Evolutionary conservation across 345 rosid species (phyloP), one percentile per base, ranked within the genome.

Genomic region (Noccaea bulbosa): DNA sequence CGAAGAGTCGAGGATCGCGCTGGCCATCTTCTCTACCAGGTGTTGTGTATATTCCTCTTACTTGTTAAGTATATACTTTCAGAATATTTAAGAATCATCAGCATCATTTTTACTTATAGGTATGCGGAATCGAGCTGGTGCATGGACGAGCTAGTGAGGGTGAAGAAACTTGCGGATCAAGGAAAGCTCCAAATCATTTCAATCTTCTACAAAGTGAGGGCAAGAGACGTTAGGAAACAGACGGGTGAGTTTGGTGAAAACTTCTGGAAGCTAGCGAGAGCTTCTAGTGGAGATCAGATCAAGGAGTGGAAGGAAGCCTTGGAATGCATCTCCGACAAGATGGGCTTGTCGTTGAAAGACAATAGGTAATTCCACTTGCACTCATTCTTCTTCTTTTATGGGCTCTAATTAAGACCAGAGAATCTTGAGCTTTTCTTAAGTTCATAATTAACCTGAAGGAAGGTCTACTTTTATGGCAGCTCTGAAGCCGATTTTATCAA

Each of bases 11-110:
- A 64, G 33, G 11, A 64, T 72, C 8, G 65, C 71, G 0, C 38
- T 64, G 4, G 70, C 57, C 6, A 64, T 64, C 5, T 72, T 64
- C 65, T 72, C 76, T 1, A 5, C 64, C 9, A 63, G 70, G 75
- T 70, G 30, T 70, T 16, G 20, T 45, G 5, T 15, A 34, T 57
- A 11, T 48, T 22, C 35, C 35, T 33, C 7, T 33, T 6, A 33
- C 6, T 27, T 27, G 30, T 27, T 27, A 1, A 27, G 30, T 27
- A 27, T 2, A 27, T 27, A 27, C 4, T 27, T 27, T 27, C 30
- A 50, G 14, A 24, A 44, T 24, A 27, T 50, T 37, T 12, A 51
- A 8, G 38, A 51, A 51, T 39, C 27, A 27, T n/a, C 11, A 6
- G 33, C 10, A 3, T 12, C n/a, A n/a, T n/a, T n/a, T 6, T 65